Percentiles rank a stretch among this genome's conserved stretches.
Conservation (phyloP, 495 filamentous ascomycete genomes). For the Pyrenula aspistea region DNA sequence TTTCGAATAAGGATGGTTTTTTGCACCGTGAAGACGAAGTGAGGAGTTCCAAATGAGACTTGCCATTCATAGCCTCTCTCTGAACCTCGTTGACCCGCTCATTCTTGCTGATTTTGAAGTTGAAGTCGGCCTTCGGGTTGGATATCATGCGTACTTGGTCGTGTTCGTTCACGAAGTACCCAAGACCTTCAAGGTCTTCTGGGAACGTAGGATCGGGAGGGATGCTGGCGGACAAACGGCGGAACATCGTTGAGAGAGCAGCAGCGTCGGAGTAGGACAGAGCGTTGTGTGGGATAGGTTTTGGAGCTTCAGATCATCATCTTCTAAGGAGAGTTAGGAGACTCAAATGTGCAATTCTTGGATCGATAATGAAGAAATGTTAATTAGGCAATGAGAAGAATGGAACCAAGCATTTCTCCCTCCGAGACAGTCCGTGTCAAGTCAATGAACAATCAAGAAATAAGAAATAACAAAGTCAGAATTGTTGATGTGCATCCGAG, state of each 20-base stretch:
- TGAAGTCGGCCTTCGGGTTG: constrained; percentile 54
- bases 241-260: constrained; percentile 49
- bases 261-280: no score
- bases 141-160: constrained; percentile 60
- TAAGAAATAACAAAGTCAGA: no score
- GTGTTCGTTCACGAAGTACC: constrained; percentile 62
- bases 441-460: no score
- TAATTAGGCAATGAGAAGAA: no score
- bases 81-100: constrained; percentile 58
- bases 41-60: not conserved
- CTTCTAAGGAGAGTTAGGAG: no score
- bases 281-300: no score
- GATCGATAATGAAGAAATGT: no score
- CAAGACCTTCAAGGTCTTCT: constrained; percentile 49
- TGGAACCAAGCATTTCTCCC: no score
- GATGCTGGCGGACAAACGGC: constrained; percentile 47
- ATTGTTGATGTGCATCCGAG: no score
- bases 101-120: constrained; percentile 60
- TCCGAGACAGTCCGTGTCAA: no score
- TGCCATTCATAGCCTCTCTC: constrained; percentile 35
- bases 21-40: not conserved
- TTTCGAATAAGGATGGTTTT: not conserved
- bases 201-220: constrained; percentile 59
- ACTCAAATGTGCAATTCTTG: no score
- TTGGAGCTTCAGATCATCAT: no score